These are phyloP conservation scores for Vitellaria paradoxa DNA, from an alignment of 179 eudicot species.

Conservation along the genomic window DNA sequence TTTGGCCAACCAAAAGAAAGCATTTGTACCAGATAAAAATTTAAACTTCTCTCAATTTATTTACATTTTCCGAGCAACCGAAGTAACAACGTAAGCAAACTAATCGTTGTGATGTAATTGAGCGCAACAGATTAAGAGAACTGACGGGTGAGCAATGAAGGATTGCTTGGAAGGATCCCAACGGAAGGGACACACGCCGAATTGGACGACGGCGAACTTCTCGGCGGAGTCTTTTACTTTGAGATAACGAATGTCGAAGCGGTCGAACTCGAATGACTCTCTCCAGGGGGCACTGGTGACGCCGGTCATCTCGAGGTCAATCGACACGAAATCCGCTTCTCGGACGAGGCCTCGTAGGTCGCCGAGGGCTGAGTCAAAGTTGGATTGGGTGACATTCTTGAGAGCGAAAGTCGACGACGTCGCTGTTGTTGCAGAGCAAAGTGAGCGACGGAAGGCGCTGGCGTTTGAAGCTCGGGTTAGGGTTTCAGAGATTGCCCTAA, in stretches of 20 bases:
- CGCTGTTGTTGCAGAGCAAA: conserved; percentile 22
- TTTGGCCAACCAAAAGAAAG: too few species aligned
- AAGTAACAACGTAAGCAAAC: not conserved
- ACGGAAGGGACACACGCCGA: conserved; percentile 96
- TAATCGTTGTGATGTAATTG: not conserved
- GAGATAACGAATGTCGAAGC: conserved; percentile 64
- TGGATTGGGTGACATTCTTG: conserved; percentile 78
- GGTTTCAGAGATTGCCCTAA: conserved; percentile 26
- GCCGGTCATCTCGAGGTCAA: conserved; percentile 90
- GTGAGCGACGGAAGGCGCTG: conserved; percentile 3
- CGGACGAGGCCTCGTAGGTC: conserved; percentile 57
- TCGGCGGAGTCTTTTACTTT: conserved; percentile 86
- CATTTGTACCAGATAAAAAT: not conserved
- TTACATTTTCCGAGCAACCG: conserved; percentile 1
- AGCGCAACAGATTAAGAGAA: not conserved
- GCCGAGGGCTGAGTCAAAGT: conserved; percentile 56
- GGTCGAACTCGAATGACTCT: conserved; percentile 77
- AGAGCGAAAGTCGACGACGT: conserved; percentile 42
- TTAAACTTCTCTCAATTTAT: not conserved
- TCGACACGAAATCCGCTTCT: conserved; percentile 66
- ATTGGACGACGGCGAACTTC: conserved; percentile 89
- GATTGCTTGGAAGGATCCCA: conserved; percentile 55
- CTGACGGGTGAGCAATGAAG: conserved; percentile 88
- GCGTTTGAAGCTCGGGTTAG: conserved; percentile 18
- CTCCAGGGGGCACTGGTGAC: conserved; percentile 89